Conservation (phyloP, 2,329 filamentous ascomycete species). For the Celoporthe dispersa region DNA sequence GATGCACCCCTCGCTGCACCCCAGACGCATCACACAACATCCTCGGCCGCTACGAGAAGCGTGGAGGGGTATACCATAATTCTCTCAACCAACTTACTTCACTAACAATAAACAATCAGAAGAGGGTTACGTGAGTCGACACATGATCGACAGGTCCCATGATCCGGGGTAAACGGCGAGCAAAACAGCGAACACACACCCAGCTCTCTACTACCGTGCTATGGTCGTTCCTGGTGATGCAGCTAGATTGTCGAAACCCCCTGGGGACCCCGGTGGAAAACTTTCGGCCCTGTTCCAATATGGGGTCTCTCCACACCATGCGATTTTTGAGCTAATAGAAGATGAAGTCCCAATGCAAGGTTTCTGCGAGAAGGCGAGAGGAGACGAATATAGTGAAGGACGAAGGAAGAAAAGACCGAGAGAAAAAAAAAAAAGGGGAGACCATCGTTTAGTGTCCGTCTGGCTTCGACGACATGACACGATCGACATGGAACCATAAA, state of each 20-base stretch:
- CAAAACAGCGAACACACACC: constrained; percentile 22
- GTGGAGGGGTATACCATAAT: neutral
- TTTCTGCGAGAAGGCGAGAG: neutral
- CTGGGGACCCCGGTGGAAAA: constrained; percentile 24
- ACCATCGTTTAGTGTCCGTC: neutral
- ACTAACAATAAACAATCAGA: neutral
- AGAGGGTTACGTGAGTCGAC: neutral
- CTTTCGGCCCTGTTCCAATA: constrained; percentile 23
- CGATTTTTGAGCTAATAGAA: constrained; percentile 7
- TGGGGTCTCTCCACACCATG: constrained; percentile 25
- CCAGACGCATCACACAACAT: neutral
- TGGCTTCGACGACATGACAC: neutral
- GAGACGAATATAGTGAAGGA: neutral
- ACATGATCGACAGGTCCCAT: neutral
- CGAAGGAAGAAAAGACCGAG: neutral
- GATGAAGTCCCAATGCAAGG: constrained; percentile 11
- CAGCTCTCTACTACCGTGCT: too few species aligned
- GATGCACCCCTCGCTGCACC: neutral
- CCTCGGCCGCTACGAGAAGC: neutral
- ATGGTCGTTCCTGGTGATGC: neutral
- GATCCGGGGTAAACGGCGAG: constrained; percentile 29
- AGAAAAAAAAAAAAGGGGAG: neutral
- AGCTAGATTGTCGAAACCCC: constrained; percentile 10
- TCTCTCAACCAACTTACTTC: neutral
- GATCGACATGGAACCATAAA: constrained; percentile 11